Base-by-base conservation (phyloP, 108 stramenopile species). In the Cylindrotheca fusiformis region DNA sequence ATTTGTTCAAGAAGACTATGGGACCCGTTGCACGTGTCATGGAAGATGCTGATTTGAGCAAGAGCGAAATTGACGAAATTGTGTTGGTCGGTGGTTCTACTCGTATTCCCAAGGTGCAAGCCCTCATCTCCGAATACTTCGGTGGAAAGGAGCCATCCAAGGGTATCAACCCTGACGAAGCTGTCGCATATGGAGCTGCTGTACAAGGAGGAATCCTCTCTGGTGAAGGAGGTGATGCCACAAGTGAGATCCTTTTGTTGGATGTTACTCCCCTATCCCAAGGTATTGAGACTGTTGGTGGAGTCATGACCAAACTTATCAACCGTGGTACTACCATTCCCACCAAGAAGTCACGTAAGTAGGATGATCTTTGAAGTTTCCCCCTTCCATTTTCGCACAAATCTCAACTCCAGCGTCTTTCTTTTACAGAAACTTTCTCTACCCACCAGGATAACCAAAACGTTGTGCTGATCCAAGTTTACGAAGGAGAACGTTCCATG, bases 11-110 rank as follows among this genome's bases (percentile, higher is more conserved):
- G 81, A 96, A 98, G 91, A 97, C 96, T 19, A 63, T 98, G 59
- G 90, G 75, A 58, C 96, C 97, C 48, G 97, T 98, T 45, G 61
- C 68, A 50, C 94, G 82, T 59, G 97, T 98, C 33, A 74, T 98
- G 61, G 81, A 96, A 74, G 97, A 98, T 81, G 88, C 92, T 28
- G 93, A 88, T 65, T 53, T 96, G 64, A 65, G 68, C 69, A 96
- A 95, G 84, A 67, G 64, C 52, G 91, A 96, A 75, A 88, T 98
- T 51, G 97, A 98, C 72, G 94, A 97, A 78, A 86, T 98, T 60
- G 92, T 98, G 25, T 84, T 98, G 24, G 97, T 98, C 21, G 97
- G 97, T 36, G 97, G 97, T 58, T 97, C 97, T 64, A 97, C 97
- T 28, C 94, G 97, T 65, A 97, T 96, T 64, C 97, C 97, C 50